A percentile compares a stretch with the other conserved stretches of the same genome.
Conservation (phyloP, 345 rosid species). For the Sapria himalayana region DNA sequence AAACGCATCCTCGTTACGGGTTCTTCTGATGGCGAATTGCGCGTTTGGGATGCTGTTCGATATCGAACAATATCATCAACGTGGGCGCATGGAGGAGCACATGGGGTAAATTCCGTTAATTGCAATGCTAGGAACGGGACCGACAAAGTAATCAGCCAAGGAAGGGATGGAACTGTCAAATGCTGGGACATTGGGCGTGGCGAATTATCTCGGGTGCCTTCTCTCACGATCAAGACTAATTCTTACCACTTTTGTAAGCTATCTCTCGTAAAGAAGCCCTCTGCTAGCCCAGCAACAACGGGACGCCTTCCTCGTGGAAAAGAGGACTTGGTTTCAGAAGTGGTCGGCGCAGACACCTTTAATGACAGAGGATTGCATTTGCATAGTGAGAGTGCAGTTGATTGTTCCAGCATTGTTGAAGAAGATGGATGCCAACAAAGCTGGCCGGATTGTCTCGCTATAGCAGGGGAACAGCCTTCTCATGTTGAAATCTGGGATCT, state of each 20-base stretch:
- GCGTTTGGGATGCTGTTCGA: constrained; percentile 65
- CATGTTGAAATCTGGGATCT: constrained; percentile 92
- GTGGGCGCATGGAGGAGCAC: constrained; percentile 74
- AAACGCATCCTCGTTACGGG: constrained; percentile 53
- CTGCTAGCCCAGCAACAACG: constrained; percentile 12
- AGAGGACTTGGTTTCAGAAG: constrained; percentile 14
- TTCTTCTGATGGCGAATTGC: constrained; percentile 74
- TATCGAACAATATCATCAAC: constrained; percentile 55
- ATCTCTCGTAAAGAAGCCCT: constrained; percentile 46
- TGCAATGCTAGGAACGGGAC: constrained; percentile 34
- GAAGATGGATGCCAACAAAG: constrained; percentile 8
- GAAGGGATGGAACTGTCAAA: constrained; percentile 88
- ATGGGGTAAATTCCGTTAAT: constrained; percentile 59
- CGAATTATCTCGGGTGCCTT: constrained; percentile 54
- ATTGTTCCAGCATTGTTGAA: constrained; percentile 13
- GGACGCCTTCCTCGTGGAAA: constrained; percentile 7
- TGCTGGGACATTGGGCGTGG: constrained; percentile 75
- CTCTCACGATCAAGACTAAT: constrained; percentile 32
- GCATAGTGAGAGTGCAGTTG: constrained; percentile 9
- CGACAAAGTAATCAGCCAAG: constrained; percentile 74
- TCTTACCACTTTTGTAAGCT: constrained; percentile 91
- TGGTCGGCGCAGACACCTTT: constrained; percentile 7
- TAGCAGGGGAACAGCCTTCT: constrained; percentile 56
- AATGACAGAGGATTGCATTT: constrained; percentile 12
- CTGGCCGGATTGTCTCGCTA: constrained; percentile 33